Percentiles rank a stretch among this genome's conserved stretches.
phyloP scores from a whole-genome alignment of 441 rosid species.

The Isatis lusitanica region DNA sequence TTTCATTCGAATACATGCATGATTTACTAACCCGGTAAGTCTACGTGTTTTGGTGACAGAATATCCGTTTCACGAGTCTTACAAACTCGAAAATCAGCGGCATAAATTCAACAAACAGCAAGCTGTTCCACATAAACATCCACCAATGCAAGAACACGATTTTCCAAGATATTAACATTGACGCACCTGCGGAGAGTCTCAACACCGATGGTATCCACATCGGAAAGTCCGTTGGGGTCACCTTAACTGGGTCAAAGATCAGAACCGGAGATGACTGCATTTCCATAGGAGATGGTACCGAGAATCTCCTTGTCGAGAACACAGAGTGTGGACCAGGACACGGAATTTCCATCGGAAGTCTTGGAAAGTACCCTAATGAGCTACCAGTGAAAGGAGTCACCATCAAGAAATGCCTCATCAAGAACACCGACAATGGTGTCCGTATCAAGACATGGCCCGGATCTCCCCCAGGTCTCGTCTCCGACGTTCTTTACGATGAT shows the following conservation, averaged over 20 bases:
- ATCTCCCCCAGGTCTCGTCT: slow-evolving; percentile 25
- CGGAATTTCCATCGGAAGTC: slow-evolving; percentile 58
- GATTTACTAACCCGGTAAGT: slow-evolving; percentile 1
- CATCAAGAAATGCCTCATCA: slow-evolving; percentile 39
- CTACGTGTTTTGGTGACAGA: slow-evolving; percentile 26
- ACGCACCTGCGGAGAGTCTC: slow-evolving; percentile 47
- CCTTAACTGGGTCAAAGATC: slow-evolving; percentile 5
- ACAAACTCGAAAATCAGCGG: slow-evolving; percentile 36
- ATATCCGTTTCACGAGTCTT: slow-evolving; percentile 20
- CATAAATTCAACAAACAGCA: slow-evolving; percentile 45
- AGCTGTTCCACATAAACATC: slow-evolving; percentile 47
- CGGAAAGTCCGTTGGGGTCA: slow-evolving; percentile 40
- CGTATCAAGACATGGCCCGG: slow-evolving; percentile 66
- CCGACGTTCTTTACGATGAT: slow-evolving; percentile 46
- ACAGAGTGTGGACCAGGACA: slow-evolving; percentile 57
- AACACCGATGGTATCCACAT: slow-evolving; percentile 65
- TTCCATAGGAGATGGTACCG: slow-evolving; percentile 51
- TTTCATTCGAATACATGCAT: background rate
- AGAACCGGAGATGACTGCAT: slow-evolving; percentile 51
- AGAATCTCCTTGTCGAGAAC: slow-evolving; percentile 30
- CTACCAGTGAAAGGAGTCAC: slow-evolving; percentile 40
- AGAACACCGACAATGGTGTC: slow-evolving; percentile 43
- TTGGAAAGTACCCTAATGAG: slow-evolving; percentile 44
- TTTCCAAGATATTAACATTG: slow-evolving; percentile 23
- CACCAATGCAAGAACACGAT: slow-evolving; percentile 41